Evolutionary conservation across 1,139 yeast species (phyloP).

Genomic region (Kodamaea derodonti): DNA sequence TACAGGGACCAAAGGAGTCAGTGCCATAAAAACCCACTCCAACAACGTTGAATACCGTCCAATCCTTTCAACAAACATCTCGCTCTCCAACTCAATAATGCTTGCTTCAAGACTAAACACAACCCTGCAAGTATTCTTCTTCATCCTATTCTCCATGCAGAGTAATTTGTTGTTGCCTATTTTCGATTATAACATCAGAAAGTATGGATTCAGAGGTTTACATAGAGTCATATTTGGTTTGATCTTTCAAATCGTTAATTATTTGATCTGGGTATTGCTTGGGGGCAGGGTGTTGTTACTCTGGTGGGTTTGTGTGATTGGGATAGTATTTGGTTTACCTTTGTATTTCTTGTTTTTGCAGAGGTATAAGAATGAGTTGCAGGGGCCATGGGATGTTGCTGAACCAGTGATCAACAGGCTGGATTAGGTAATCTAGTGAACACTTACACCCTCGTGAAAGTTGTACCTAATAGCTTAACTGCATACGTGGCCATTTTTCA

Average conservation of each 20-base stretch:
- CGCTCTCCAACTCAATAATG: slow-evolving; percentile 84
- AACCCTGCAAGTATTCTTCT: slow-evolving; percentile 76
- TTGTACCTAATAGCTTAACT: too few species aligned
- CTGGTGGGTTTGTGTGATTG: slow-evolving; percentile 48
- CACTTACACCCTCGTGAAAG: too few species aligned
- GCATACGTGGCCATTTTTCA: too few species aligned
- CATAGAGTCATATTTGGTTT: slow-evolving; percentile 34
- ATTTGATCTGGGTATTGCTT: slow-evolving; percentile 26
- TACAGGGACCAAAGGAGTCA: slow-evolving; percentile 5
- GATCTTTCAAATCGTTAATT: slow-evolving; percentile 19
- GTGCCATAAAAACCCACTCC: too few species aligned
- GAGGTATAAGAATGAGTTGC: slow-evolving; percentile 79
- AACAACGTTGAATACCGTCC: slow-evolving; percentile 43
- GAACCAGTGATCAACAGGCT: slow-evolving; percentile 42
- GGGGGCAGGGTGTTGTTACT: slow-evolving; percentile 39
- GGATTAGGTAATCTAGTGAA: slow-evolving; percentile 1
- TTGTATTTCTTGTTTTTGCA: slow-evolving; percentile 68
- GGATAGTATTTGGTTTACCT: slow-evolving; percentile 60
- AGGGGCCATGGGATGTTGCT: slow-evolving; percentile 95
- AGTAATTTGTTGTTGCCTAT: slow-evolving; percentile 70
- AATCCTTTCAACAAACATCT: slow-evolving; percentile 75
- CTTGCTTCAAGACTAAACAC: slow-evolving; percentile 78
- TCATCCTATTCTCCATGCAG: slow-evolving; percentile 69
- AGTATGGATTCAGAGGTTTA: slow-evolving; percentile 20
- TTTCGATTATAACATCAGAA: slow-evolving; percentile 58